Conservation (phyloP, 108 stramenopile genomes). For the Nannochloropsis salina region DNA sequence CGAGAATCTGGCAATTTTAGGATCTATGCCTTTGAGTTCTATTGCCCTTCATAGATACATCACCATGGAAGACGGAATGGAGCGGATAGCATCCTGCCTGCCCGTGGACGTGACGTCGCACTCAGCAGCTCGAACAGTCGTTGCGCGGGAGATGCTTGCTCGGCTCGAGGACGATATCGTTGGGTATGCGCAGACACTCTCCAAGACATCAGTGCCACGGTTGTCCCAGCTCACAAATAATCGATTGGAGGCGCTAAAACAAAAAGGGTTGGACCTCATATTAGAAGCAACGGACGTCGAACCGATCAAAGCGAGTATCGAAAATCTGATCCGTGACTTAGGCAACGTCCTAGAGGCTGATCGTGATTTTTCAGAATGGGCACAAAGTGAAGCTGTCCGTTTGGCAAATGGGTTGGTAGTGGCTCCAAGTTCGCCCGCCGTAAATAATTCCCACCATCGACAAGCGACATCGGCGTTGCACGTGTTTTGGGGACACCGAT, state of each 20-base stretch:
- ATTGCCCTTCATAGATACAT: background rate
- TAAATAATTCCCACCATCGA: background rate
- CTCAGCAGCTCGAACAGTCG: slow-evolving; percentile 35
- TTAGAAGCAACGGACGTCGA: background rate
- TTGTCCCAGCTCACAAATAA: background rate
- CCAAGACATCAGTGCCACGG: background rate
- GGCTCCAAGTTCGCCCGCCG: background rate
- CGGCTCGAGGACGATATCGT: slow-evolving; percentile 42
- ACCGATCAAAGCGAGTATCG: background rate
- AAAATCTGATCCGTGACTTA: background rate
- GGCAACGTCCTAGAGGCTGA: background rate
- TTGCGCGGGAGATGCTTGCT: slow-evolving; percentile 37
- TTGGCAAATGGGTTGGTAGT: background rate
- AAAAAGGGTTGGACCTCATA: background rate
- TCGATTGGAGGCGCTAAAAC: background rate
- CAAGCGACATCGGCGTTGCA: background rate
- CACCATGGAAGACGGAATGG: background rate
- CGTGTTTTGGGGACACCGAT: background rate
- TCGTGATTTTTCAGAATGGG: background rate
- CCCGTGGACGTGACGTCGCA: slow-evolving; percentile 39
- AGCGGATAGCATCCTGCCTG: background rate
- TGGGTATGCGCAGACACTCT: background rate
- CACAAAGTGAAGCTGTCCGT: background rate
- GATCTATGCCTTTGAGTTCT: background rate
- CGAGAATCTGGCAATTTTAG: background rate